Evolutionary conservation across 2,329 filamentous ascomycete species (phyloP), one percentile per base, ranked within the genome.

Genomic region (Shiraia sp.): DNA sequence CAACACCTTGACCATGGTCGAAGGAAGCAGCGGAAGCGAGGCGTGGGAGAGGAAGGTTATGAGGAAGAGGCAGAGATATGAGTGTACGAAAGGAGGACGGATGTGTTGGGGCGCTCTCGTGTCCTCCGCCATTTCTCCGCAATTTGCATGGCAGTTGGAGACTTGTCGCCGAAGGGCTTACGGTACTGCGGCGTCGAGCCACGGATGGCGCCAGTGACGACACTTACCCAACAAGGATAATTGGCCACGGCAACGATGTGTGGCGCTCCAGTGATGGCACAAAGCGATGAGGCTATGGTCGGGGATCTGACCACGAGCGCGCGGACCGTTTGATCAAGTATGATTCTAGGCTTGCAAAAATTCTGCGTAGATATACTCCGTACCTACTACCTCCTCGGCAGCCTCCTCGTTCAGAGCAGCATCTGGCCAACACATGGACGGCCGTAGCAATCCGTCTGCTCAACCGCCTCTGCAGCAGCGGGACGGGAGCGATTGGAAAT

Each of bases 71-170:
- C 23, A 32, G 34, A 33, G 29, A 40, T 30, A 39, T 36, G 36
- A 42, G 36, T 40, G 35, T 33, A 35, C 22, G 30, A n/a, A 36
- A 33, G 23, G 25, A 34, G 24, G 47, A 50, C 40, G 36, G 48
- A 39, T 40, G 47, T 40, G 32, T 36, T 29, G n/a, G 45, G 49
- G 45, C 36, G 37, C 33, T 50, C 46, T 54, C 44, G 51, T 57
- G 48, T 41, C 36, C 52, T 51, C 51, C 51, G 49, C 51, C 49
- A 47, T 57, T 53, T 57, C 59, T 63, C 61, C 59, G 58, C 58
- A 65, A 51, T 52, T 56, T 47, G 47, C 53, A 56, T 59, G 55
- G 54, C 51, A 45, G 45, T 53, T 54, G 46, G 51, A 55, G 48
- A 49, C 26, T n/a, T n/a, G 17, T 37, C 34, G 51, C 49, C 42